Base-by-base conservation (phyloP, 257 asterid species). In the Avicennia marina region DNA sequence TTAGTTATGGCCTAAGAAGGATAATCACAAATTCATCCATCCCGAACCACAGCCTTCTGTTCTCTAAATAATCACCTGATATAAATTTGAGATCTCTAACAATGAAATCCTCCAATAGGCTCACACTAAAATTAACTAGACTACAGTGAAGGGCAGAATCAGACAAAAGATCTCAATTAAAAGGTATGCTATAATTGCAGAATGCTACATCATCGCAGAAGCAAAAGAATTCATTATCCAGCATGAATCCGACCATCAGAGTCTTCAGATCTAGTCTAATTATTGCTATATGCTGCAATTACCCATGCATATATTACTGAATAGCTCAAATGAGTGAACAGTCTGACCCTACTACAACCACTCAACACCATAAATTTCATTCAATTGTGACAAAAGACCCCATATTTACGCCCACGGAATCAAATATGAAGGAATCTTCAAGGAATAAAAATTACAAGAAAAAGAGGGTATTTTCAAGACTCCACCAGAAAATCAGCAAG, bases 181-280 rank as follows among this genome's bases (percentile, higher is more conserved):
- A 62, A 41, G 10, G 42, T 2, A 11, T 15, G n/a, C 26, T 39
- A 60, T 34, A 25, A 52, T 20, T 46, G 6, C 59, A 63, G 17
- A 22, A 17, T 17, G 50, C 59, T 33, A 22, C 42, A 52, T 36
- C 48, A 54, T n/a, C 41, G 13, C 10, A 27, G 59, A 26, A 66
- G 42, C 64, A 56, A 22, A 60, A 47, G 18, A 47, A 33, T 26
- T 34, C 36, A 15, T 51, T 52, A 48, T 47, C 36, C 9, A 53
- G 26, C n/a, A 58, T 29, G 43, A 51, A 62, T 42, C 50, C 71
- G 64, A 39, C 43, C 68, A 68, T 68, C 63, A 60, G 65, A 70
- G 63, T 53, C 44, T 41, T 64, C 71, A 72, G 84, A 79, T 81
- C 88, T 73, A 77, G 52, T 56, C 57, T 56, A 66, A 40, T 53